phyloP scores from a whole-genome alignment of 768 basidiomycete species.

The Lactarius pseudohatsudake region DNA sequence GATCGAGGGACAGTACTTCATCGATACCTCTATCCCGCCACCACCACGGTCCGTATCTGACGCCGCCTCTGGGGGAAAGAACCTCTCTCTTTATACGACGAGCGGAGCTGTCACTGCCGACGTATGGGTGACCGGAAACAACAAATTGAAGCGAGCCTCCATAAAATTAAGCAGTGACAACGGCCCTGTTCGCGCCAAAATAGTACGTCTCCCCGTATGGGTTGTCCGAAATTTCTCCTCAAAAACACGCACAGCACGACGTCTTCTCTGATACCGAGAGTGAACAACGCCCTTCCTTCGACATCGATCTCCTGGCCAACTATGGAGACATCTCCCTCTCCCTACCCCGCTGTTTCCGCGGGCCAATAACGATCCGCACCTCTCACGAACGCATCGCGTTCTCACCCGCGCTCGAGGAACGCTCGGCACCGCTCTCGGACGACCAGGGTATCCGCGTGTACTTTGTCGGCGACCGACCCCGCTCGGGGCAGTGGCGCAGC shows the following conservation, averaged over 20 bases:
- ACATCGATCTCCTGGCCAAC: conserved; percentile 1
- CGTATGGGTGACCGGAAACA: conserved; percentile 1
- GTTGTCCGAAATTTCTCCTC: neutral
- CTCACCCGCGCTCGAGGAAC: conserved; percentile 7
- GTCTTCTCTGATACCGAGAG: neutral
- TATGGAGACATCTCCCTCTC: conserved; percentile 15
- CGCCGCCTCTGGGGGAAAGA: neutral
- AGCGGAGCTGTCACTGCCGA: conserved; percentile 2
- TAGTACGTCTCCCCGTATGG: conserved; percentile 2
- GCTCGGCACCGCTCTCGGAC: conserved; percentile 2
- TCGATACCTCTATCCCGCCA: conserved; percentile 11
- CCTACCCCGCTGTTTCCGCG: conserved; percentile 12
- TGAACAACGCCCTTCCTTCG: conserved; percentile 1
- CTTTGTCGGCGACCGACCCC: conserved; percentile 14
- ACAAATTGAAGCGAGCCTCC: neutral
- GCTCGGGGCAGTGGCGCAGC: neutral
- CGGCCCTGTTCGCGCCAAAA: neutral
- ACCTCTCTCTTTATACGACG: conserved; percentile 13
- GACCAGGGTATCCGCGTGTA: conserved; percentile 5
- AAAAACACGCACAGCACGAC: neutral
- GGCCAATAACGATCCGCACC: conserved; percentile 11
- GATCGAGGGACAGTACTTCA: conserved; percentile 9
- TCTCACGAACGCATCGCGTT: conserved; percentile 6
- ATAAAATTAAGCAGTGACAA: neutral
- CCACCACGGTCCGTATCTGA: neutral